Percentiles rank a stretch among this genome's conserved stretches.
phyloP scores from a whole-genome alignment of 2,329 filamentous ascomycete species.

The Fonsecaea multimorphosa region DNA sequence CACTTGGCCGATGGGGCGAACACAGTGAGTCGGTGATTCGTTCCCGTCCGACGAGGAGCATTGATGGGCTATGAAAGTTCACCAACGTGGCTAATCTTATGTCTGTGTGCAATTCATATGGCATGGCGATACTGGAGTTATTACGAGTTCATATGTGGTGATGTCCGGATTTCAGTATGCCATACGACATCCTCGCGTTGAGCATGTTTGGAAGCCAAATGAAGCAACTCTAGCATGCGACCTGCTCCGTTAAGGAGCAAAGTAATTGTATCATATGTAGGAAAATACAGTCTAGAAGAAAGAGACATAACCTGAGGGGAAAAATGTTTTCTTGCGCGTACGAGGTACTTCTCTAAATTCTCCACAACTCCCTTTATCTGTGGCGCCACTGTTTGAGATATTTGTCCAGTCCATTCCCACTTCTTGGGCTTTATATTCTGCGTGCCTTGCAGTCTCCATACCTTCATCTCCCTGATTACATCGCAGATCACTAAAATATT shows the following conservation, averaged over 20 bases:
- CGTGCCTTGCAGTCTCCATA: too few species aligned
- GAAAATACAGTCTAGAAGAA: too few species aligned
- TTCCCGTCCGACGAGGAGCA: slow-evolving; percentile 7
- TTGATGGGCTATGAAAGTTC: slow-evolving; percentile 13
- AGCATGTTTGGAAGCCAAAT: neutral
- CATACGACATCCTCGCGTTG: neutral
- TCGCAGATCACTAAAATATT: too few species aligned
- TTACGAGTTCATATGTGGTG: neutral
- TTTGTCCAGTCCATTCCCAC: too few species aligned
- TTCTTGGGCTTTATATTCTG: too few species aligned
- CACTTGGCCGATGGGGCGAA: slow-evolving; percentile 46
- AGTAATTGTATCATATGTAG: neutral
- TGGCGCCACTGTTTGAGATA: too few species aligned
- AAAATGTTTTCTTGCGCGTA: too few species aligned
- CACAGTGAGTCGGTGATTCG: slow-evolving; percentile 42
- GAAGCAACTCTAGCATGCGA: neutral
- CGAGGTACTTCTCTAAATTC: too few species aligned
- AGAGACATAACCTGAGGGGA: too few species aligned
- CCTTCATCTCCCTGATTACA: too few species aligned
- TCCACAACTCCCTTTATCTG: too few species aligned
- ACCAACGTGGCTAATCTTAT: neutral
- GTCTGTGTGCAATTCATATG: slow-evolving; percentile 1
- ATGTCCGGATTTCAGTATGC: neutral
- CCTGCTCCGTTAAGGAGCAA: neutral
- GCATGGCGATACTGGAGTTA: slow-evolving; percentile 9